phyloP scores from a whole-genome alignment of 805 yeast species.

The Spathaspora gorwiae region DNA sequence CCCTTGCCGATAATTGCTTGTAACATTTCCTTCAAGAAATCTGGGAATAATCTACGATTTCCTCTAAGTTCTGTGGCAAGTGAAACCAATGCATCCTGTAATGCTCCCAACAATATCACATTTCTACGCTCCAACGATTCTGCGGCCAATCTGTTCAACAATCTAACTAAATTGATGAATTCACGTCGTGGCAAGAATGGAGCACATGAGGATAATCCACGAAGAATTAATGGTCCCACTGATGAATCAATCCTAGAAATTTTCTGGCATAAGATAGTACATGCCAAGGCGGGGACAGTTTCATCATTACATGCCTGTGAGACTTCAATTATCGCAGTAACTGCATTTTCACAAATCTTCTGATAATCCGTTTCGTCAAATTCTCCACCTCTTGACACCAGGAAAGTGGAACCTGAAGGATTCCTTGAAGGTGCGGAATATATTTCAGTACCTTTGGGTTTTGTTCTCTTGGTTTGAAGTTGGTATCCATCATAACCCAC shows the following conservation, averaged over 20 bases:
- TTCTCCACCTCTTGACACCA: slow-evolving; percentile 5
- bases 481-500: slow-evolving; percentile 42
- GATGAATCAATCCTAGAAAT: slow-evolving; percentile 45
- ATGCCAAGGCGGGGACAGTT: slow-evolving; percentile 69
- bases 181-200: slow-evolving; percentile 61
- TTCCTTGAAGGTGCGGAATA: neutral
- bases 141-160: slow-evolving; percentile 48
- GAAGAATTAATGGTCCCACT: slow-evolving; percentile 51
- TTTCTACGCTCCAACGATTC: slow-evolving; percentile 43
- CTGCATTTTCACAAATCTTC: slow-evolving; percentile 57
- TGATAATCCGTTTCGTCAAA: slow-evolving; percentile 29
- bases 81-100: slow-evolving; percentile 47
- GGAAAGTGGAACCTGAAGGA: neutral
- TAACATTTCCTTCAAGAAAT: slow-evolving; percentile 62
- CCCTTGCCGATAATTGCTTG: slow-evolving; percentile 70
- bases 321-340: slow-evolving; percentile 63
- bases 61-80: slow-evolving; percentile 37
- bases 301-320: slow-evolving; percentile 64
- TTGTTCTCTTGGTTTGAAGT: slow-evolving; percentile 13
- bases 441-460: neutral
- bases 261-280: slow-evolving; percentile 80
- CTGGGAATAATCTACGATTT: slow-evolving; percentile 36
- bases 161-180: slow-evolving; percentile 55
- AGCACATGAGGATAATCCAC: slow-evolving; percentile 62
- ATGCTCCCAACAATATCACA: slow-evolving; percentile 28